These are phyloP conservation scores for Flaveria bidentis DNA, from an alignment of 129 eudicot species.

Conservation along the genomic window DNA sequence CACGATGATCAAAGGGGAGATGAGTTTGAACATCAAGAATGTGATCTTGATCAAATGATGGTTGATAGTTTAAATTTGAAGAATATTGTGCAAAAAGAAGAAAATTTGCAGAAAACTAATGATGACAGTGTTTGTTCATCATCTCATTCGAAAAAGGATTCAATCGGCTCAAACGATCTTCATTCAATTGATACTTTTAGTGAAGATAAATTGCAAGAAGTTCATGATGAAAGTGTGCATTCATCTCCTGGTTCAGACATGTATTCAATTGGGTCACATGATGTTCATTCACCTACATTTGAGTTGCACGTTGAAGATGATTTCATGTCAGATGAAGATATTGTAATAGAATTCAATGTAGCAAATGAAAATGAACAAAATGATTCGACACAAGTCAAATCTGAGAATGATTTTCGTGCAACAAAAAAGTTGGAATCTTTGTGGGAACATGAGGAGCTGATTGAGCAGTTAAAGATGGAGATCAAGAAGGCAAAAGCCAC, in stretches of 20 bases:
- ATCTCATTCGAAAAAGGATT: neutral
- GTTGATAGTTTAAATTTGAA: neutral
- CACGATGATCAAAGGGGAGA: slow-evolving; percentile 22
- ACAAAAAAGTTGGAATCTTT: slow-evolving; percentile 65
- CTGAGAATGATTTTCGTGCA: slow-evolving; percentile 46
- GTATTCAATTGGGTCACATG: slow-evolving; percentile 32
- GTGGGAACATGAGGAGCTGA: slow-evolving; percentile 97
- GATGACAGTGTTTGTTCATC: slow-evolving; percentile 5
- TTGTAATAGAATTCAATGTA: slow-evolving; percentile 39
- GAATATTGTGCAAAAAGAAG: slow-evolving; percentile 13
- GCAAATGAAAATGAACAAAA: slow-evolving; percentile 20
- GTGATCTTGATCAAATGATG: slow-evolving; percentile 16
- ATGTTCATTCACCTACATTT: slow-evolving; percentile 33
- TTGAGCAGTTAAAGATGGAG: slow-evolving; percentile 90
- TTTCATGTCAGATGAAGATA: slow-evolving; percentile 63
- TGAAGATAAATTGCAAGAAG: slow-evolving; percentile 21
- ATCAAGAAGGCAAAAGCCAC: slow-evolving; percentile 76
- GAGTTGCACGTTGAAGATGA: slow-evolving; percentile 52
- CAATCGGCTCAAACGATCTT: slow-evolving; percentile 15
- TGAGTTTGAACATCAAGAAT: slow-evolving; percentile 25
- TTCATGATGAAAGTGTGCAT: slow-evolving; percentile 30
- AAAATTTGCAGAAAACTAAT: slow-evolving; percentile 8
- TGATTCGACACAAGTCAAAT: slow-evolving; percentile 22
- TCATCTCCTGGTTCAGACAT: slow-evolving; percentile 32
- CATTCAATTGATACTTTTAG: slow-evolving; percentile 27